Evolutionary conservation across 352 stramenopile species (phyloP), one percentile per base, ranked within the genome.

Genomic region (Globisporangium abappressorium): DNA sequence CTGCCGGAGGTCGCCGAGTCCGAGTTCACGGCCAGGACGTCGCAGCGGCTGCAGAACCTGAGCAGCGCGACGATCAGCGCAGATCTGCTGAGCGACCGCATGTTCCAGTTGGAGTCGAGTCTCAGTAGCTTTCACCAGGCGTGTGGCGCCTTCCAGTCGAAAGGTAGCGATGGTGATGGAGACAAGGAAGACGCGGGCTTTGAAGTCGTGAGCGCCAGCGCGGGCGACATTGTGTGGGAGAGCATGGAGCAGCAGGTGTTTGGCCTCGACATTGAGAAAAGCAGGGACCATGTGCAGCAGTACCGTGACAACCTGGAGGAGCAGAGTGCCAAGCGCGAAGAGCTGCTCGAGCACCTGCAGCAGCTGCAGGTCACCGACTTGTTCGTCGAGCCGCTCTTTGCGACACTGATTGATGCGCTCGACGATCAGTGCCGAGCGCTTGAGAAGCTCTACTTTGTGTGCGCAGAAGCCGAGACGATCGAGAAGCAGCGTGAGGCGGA

Each of bases 91-190:
- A 95, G 87, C 74, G 87, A 95, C 68, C 84, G 87, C 62, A 94
- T 95, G 85, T 95, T 95, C 70, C 87, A 95, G 75, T 77, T 95
- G 60, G 78, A 94, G 70, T 93, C 84, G 61, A 92, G 80, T 63
- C 75, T 93, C 30, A 89, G 74, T 55, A 80, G 79, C 12, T 95
- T 95, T 68, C 77, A 88, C 55, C 80, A 92, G 33, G 87, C 84
- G 4, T 74, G 69, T 43, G 82, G 87, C 5, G 80, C 85, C 5
- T 77, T 80, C 41, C 66, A 81, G 64, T 68, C 0, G 6, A 64
- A 70, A 7, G 60, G 62, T 2, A 61, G 71, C 0, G 59, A 41
- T 36, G 58, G 70, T 5, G 3, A 33, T 12, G 69, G 71, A 15
- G 62, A 74, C 36, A 68, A 65, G 12, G 43, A 8, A n/a, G 65